Evolutionary conservation across 176 grass and related monocot genomes (phyloP), one percentile per base, ranked within the genome.

Genomic region (Otatea glauca): DNA sequence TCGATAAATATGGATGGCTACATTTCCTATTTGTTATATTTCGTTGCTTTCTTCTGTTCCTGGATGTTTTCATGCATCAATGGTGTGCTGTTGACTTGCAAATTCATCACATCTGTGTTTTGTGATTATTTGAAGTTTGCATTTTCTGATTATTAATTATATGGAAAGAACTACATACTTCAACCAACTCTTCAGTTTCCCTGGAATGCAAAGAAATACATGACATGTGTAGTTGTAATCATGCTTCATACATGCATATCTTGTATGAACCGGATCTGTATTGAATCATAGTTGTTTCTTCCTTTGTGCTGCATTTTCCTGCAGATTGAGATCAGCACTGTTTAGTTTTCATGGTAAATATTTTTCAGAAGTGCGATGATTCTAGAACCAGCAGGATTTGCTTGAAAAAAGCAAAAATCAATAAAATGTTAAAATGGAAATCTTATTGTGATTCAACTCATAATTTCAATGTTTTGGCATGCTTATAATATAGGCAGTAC

Each of bases 1-100:
- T 62, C 9, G n/a, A 76, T 81, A 62, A 50, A 76, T 58, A 68
- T 13, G 41, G 77, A 69, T 71, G 54, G 25, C 11, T 82, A 53
- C 2, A 23, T 70, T 80, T 74, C 1, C 39, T 72, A 6, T 66
- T 39, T 23, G 4, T 70, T 78, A 75, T 68, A 11, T 70, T 25
- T 20, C 11, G 24, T 45, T 15, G 25, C 4, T 82, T 72, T 58
- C 6, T 29, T 75, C 16, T 60, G 6, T 60, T 48, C 32, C 21
- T 73, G 8, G 54, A 80, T 65, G 0, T 23, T 80, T 62, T 60
- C n/a, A 27, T 60, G 61, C 41, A 29, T 43, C 47, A 79, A 16
- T 64, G 47, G 23, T 51, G 18, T 70, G 5, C 13, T 58, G 23
- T 39, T 32, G 21, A 56, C 17, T 25, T 37, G 20, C 25, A n/a